These are phyloP conservation scores for Quercus wislizeni DNA, from an alignment of 306 rosid genomes.

Conservation along the genomic window DNA sequence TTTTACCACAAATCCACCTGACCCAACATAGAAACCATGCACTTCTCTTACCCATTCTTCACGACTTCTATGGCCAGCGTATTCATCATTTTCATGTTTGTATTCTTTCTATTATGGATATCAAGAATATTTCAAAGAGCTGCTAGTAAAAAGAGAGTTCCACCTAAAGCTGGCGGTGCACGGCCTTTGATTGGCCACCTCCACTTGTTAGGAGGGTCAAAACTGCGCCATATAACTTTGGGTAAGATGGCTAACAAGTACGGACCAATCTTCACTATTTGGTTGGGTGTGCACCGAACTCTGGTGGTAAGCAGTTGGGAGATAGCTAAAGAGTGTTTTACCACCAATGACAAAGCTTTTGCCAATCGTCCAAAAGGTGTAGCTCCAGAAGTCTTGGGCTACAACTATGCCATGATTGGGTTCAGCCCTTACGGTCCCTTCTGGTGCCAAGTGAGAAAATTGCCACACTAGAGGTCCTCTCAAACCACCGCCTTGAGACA, in stretches of 20 bases:
- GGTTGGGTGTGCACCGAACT: too few relatives aligned
- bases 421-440: slow-evolving; percentile 27
- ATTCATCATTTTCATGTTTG: not conserved
- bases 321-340: too few relatives aligned
- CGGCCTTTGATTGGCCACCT: slow-evolving; percentile 45
- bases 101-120: not conserved
- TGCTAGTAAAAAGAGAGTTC: not conserved
- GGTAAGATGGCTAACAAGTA: slow-evolving; percentile 15
- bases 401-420: slow-evolving; percentile 21
- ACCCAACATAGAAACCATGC: not conserved
- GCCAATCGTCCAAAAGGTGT: too few relatives aligned
- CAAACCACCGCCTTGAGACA: too few relatives aligned
- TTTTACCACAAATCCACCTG: too few relatives aligned
- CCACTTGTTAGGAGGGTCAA: slow-evolving; percentile 18
- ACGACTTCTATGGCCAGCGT: not conserved
- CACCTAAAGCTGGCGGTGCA: slow-evolving; percentile 30
- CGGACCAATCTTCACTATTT: too few relatives aligned
- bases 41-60: not conserved
- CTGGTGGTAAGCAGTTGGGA: too few relatives aligned
- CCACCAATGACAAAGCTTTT: too few relatives aligned
- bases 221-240: slow-evolving; percentile 2
- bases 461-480: slow-evolving; percentile 6
- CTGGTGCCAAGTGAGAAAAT: slow-evolving; percentile 41
- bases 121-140: not conserved
- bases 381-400: not conserved